These are phyloP conservation scores for Aspergillus niger DNA, from an alignment of 2,329 filamentous ascomycete genomes.

Conservation along the genomic window DNA sequence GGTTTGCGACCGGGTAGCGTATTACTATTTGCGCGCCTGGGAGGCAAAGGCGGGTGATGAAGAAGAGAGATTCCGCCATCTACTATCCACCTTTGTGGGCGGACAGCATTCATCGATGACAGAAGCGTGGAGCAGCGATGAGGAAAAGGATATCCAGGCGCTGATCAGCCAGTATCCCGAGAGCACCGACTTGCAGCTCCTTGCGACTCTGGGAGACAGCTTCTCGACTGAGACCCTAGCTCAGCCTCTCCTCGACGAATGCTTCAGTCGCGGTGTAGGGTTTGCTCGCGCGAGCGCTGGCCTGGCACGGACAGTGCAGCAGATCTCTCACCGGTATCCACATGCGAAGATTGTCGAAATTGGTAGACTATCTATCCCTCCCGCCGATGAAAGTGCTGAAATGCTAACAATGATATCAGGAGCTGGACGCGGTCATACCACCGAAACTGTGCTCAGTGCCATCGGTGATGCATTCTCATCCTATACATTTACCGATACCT, in stretches of 20 bases:
- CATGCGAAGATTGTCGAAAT: slow-evolving; percentile 48
- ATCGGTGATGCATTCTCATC: slow-evolving; percentile 32
- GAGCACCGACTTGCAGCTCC: too few relatives aligned
- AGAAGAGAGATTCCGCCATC: too few relatives aligned
- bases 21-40: too few relatives aligned
- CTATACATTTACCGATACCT: slow-evolving; percentile 53
- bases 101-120: too few relatives aligned
- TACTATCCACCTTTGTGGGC: too few relatives aligned
- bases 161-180: too few relatives aligned
- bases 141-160: too few relatives aligned
- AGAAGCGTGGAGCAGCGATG: too few relatives aligned
- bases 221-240: too few relatives aligned
- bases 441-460: slow-evolving; percentile 35
- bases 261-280: background rate
- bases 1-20: too few relatives aligned
- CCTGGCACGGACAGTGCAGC: slow-evolving; percentile 32
- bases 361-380: slow-evolving; percentile 16
- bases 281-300: slow-evolving; percentile 21
- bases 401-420: slow-evolving; percentile 32
- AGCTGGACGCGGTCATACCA: slow-evolving; percentile 49
- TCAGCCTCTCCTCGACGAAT: background rate
- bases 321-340: slow-evolving; percentile 45
- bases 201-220: too few relatives aligned
- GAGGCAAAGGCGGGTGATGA: too few relatives aligned
- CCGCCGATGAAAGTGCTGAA: slow-evolving; percentile 33